These are phyloP conservation scores for Cyberlindnera mrakii DNA, from an alignment of 805 yeast species.

Conservation along the genomic window DNA sequence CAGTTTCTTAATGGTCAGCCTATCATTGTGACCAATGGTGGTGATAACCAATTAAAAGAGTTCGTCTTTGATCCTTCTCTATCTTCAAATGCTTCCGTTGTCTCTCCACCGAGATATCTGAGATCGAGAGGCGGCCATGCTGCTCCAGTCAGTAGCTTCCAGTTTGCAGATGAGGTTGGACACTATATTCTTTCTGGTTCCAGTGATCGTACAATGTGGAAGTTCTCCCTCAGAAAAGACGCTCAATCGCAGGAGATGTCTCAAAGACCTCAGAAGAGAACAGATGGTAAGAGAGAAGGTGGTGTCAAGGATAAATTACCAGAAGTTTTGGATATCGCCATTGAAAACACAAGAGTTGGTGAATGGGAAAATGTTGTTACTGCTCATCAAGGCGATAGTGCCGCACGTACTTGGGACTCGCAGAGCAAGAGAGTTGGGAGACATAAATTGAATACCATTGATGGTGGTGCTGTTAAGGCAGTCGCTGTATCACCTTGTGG, in stretches of 20 bases:
- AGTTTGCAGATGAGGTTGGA: conserved; percentile 72
- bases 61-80: conserved; percentile 90
- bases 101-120: conserved; percentile 84
- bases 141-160: conserved; percentile 73
- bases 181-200: conserved; percentile 87
- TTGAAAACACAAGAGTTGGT: conserved; percentile 68
- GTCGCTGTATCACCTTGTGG: conserved; percentile 90
- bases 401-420: conserved; percentile 90
- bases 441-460: conserved; percentile 65
- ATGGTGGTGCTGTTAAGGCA: conserved; percentile 66
- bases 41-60: conserved; percentile 85
- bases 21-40: conserved; percentile 81
- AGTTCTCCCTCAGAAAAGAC: conserved; percentile 87
- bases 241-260: conserved; percentile 94
- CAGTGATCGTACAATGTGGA: conserved; percentile 82
- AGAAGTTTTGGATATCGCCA: conserved; percentile 64
- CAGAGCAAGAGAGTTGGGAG: conserved; percentile 75
- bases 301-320: conserved; percentile 74
- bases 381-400: conserved; percentile 74
- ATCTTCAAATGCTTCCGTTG: conserved; percentile 52
- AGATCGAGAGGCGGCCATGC: conserved; percentile 98
- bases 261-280: conserved; percentile 51
- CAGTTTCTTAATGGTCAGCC: conserved; percentile 88
- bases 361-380: conserved; percentile 94
- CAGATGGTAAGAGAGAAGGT: conserved; percentile 44